Evolutionary conservation across 257 asterid species (phyloP).

Genomic region (Perilla frutescens): DNA sequence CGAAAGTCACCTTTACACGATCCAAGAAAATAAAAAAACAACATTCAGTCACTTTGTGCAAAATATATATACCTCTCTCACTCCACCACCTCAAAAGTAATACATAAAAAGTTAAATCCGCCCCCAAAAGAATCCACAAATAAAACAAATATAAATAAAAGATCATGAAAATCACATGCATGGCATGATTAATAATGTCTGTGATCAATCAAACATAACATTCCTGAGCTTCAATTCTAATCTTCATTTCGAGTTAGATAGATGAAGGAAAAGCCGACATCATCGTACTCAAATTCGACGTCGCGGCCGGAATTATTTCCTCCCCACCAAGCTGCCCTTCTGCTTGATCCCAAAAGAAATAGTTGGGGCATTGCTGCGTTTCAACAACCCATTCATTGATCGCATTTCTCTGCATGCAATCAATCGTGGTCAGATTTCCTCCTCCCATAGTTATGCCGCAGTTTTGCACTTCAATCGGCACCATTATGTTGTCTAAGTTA

Average conservation of each 20-base stretch:
- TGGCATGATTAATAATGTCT: constrained; percentile 18
- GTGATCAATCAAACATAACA: not conserved
- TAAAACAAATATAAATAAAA: constrained; percentile 38
- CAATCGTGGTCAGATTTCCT: constrained; percentile 37
- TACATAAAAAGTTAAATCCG: constrained; percentile 36
- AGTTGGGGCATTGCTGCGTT: constrained; percentile 62
- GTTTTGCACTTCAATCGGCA: constrained; percentile 49
- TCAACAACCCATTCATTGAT: constrained; percentile 65
- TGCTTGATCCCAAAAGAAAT: constrained; percentile 74
- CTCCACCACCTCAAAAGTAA: constrained; percentile 34
- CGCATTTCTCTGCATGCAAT: constrained; percentile 57
- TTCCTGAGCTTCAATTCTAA: not conserved
- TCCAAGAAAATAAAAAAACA: constrained; percentile 33
- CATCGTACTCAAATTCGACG: constrained; percentile 48
- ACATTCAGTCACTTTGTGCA: constrained; percentile 21
- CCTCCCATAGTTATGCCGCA: constrained; percentile 40
- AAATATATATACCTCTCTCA: constrained; percentile 32
- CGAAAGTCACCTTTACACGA: constrained; percentile 33
- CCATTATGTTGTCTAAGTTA: constrained; percentile 47
- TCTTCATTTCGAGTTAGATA: constrained; percentile 35
- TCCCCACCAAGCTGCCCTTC: constrained; percentile 60
- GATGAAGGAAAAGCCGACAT: constrained; percentile 69
- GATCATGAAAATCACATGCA: constrained; percentile 12
- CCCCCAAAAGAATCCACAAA: constrained; percentile 30
- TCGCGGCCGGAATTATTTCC: constrained; percentile 45